phyloP scores from a whole-genome alignment of 2,329 filamentous ascomycete genomes.

The Podosphaera fusca region DNA sequence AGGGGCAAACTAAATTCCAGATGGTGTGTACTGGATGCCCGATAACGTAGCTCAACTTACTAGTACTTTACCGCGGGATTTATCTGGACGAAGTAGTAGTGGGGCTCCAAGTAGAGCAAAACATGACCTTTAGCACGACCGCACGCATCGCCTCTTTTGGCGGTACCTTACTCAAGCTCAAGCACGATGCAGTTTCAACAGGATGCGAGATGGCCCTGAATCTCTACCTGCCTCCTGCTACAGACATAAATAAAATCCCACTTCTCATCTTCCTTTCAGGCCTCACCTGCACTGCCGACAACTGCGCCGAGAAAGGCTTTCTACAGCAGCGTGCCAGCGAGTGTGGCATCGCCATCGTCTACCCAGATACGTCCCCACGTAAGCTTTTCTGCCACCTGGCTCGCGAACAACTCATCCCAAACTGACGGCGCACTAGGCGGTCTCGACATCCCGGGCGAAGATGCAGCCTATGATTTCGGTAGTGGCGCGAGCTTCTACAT shows the following conservation, averaged over 20 bases:
- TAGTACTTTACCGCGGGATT: no score
- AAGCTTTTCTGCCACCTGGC: slow-evolving; percentile 5
- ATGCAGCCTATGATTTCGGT: slow-evolving; percentile 81
- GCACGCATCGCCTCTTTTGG: slow-evolving; percentile 79
- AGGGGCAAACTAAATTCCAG: no score
- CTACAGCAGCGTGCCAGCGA: slow-evolving; percentile 64
- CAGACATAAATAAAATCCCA: slow-evolving; percentile 39
- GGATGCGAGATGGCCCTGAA: slow-evolving; percentile 81
- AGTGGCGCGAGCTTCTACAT: slow-evolving; percentile 86
- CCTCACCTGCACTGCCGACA: slow-evolving; percentile 83
- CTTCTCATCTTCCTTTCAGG: slow-evolving; percentile 86
- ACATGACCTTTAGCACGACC: slow-evolving; percentile 72
- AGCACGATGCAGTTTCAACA: slow-evolving; percentile 57
- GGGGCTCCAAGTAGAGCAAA: slow-evolving; percentile 6
- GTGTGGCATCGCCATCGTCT: slow-evolving; percentile 75
- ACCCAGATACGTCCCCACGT: slow-evolving; percentile 87
- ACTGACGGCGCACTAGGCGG: slow-evolving; percentile 28
- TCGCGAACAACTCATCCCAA: no score
- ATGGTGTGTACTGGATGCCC: no score
- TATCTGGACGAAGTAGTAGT: no score
- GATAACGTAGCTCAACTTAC: no score
- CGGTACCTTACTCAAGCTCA: slow-evolving; percentile 83
- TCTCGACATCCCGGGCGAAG: slow-evolving; percentile 57
- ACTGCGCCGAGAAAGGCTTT: slow-evolving; percentile 65
- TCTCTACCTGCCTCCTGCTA: slow-evolving; percentile 65